Evolutionary conservation across 2,329 filamentous ascomycete genomes (phyloP).

Genomic region (Diplodia sapinea): DNA sequence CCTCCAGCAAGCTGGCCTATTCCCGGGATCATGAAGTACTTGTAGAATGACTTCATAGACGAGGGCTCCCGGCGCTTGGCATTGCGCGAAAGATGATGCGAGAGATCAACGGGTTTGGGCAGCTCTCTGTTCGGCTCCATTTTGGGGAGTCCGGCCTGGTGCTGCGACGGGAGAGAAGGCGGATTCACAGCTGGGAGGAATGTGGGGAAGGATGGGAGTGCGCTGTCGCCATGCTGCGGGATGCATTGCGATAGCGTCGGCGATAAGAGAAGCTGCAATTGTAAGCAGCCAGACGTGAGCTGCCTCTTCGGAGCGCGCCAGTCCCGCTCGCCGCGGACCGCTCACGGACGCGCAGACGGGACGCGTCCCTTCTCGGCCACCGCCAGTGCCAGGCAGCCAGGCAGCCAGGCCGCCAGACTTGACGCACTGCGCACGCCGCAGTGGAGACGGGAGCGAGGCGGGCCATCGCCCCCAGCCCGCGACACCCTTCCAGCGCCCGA

Average conservation of each 20-base stretch:
- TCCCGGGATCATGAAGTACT: slow-evolving; percentile 73
- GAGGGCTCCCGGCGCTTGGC: slow-evolving; percentile 70
- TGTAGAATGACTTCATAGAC: slow-evolving; percentile 81
- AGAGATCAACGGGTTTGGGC: slow-evolving; percentile 69
- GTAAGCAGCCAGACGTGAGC: slow-evolving; percentile 10
- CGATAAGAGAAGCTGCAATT: slow-evolving; percentile 24
- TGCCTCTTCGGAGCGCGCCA: slow-evolving; percentile 3
- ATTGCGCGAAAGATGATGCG: slow-evolving; percentile 75
- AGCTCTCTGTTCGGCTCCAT: slow-evolving; percentile 9
- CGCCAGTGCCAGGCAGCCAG: background rate
- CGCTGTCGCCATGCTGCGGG: slow-evolving; percentile 12
- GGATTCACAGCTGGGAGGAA: background rate
- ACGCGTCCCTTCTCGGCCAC: background rate
- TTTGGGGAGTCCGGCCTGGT: background rate
- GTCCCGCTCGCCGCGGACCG: background rate
- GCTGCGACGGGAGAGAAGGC: background rate
- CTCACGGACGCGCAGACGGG: background rate
- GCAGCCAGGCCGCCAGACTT: background rate
- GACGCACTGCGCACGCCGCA: background rate
- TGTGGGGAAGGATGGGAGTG: slow-evolving; percentile 21
- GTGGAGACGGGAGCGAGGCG: background rate
- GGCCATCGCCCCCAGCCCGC: background rate
- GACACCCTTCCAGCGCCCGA: background rate
- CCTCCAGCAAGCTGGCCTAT: slow-evolving; percentile 68
- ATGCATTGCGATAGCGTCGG: slow-evolving; percentile 17